A percentile compares a stretch with the other conserved stretches of the same genome.
phyloP scores from a whole-genome alignment of 2,329 filamentous ascomycete species.

The Sclerotinia subarctica region DNA sequence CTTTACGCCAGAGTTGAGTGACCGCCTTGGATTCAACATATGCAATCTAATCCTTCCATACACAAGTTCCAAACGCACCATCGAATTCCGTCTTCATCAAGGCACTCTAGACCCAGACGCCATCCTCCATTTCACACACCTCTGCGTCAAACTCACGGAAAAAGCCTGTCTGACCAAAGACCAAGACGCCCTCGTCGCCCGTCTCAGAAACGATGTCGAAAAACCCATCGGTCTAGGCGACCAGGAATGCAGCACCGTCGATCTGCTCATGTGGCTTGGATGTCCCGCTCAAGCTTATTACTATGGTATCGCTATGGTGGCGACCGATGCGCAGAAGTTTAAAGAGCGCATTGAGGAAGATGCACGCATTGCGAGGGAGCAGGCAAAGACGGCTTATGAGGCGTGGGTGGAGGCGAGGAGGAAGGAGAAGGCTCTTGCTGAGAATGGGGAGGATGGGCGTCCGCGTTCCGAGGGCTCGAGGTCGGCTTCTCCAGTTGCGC shows the following conservation, averaged over 20 bases:
- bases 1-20: accelerated
- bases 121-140: slow-evolving; percentile 27
- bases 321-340: not conserved
- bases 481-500: too few species aligned
- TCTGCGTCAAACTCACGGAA: slow-evolving; percentile 24
- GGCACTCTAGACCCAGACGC: slow-evolving; percentile 26
- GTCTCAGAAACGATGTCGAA: not conserved
- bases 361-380: not conserved
- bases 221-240: not conserved
- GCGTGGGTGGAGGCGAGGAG: too few species aligned
- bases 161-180: not conserved
- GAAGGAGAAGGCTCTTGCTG: not conserved
- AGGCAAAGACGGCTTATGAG: too few species aligned
- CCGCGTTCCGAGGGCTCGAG: too few species aligned
- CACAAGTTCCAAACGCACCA: slow-evolving; percentile 15
- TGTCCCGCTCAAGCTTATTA: slow-evolving; percentile 5
- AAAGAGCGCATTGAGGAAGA: not conserved
- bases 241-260: not conserved
- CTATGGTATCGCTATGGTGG: not conserved
- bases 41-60: not conserved
- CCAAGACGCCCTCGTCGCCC: not conserved
- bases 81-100: slow-evolving; percentile 35
- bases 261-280: slow-evolving; percentile 6
- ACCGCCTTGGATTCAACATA: not conserved
- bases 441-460: too few species aligned